phyloP scores from a whole-genome alignment of 495 filamentous ascomycete species.

The Neurospora sp. region DNA sequence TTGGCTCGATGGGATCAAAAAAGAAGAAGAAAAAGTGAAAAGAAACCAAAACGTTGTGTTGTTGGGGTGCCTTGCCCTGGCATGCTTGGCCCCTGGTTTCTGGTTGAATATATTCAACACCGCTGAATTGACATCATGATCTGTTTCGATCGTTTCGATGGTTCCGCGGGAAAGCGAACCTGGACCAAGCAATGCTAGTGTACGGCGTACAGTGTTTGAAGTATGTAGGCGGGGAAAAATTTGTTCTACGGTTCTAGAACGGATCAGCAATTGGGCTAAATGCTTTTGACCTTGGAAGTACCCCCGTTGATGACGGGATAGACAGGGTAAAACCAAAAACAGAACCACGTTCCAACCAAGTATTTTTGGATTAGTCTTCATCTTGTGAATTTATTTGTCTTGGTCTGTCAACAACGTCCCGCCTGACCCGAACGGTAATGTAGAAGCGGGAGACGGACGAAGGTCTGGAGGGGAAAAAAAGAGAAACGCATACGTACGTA shows the following conservation, averaged over 20 bases:
- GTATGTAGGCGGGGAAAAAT: not conserved
- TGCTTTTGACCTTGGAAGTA: not conserved
- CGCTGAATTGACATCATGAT: constrained; percentile 3
- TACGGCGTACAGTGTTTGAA: not conserved
- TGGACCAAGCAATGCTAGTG: not conserved
- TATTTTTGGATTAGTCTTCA: not conserved
- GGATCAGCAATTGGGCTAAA: not conserved
- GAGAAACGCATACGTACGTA: not conserved
- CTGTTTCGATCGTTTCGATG: not conserved
- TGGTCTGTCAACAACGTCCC: not conserved
- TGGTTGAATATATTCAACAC: not conserved
- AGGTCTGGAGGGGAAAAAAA: not conserved
- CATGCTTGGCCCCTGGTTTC: not conserved
- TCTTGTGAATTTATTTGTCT: not conserved
- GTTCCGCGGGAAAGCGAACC: not conserved
- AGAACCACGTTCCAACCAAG: not conserved
- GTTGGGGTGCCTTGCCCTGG: not conserved
- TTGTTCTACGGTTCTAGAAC: not conserved
- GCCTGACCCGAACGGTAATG: not conserved
- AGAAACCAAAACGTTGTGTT: not conserved
- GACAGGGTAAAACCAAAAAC: not conserved
- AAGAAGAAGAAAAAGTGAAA: not conserved
- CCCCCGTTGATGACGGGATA: not conserved
- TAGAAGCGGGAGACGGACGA: not conserved
- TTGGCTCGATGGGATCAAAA: not conserved